phyloP scores from a whole-genome alignment of 2,329 filamentous ascomycete genomes.

The Dryadomyces quercivorus region DNA sequence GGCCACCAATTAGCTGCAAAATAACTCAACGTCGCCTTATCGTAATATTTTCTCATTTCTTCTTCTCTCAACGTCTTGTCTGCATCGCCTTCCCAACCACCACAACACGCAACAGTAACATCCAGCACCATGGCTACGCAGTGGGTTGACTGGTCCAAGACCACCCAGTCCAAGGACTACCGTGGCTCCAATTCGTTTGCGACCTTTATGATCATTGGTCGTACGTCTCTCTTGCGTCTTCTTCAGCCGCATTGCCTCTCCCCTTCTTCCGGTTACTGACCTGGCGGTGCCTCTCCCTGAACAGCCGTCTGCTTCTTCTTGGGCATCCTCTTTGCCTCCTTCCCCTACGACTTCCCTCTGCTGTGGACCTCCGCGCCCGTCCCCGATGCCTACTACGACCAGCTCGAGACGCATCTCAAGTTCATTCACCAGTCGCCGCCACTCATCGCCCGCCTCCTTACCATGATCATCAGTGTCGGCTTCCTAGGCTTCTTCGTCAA shows the following conservation, averaged over 20 bases:
- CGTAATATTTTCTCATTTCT: not conserved
- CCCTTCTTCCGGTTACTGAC: constrained; percentile 7
- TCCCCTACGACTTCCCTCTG: constrained; percentile 90
- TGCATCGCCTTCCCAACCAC: not conserved
- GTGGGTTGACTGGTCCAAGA: constrained; percentile 43
- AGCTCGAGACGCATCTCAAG: constrained; percentile 79
- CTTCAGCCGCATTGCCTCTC: constrained; percentile 4
- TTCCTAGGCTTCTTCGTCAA: constrained; percentile 85
- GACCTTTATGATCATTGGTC: constrained; percentile 92
- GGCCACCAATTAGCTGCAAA: not conserved
- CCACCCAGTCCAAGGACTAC: constrained; percentile 43
- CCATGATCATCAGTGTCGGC: constrained; percentile 82
- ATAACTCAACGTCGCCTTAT: not conserved
- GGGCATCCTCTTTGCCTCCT: constrained; percentile 89
- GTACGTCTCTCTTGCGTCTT: constrained; percentile 41
- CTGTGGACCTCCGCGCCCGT: constrained; percentile 63
- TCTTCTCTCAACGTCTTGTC: not conserved
- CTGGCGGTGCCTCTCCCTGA: constrained; percentile 2
- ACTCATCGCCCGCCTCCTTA: constrained; percentile 82
- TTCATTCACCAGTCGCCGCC: constrained; percentile 88
- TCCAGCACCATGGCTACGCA: constrained; percentile 1
- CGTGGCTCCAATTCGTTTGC: constrained; percentile 64
- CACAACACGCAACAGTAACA: not conserved
- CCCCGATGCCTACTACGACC: constrained; percentile 59
- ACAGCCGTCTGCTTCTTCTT: constrained; percentile 91